Conservation (phyloP, 495 filamentous ascomycete genomes). For the Penicillium lagena region DNA sequence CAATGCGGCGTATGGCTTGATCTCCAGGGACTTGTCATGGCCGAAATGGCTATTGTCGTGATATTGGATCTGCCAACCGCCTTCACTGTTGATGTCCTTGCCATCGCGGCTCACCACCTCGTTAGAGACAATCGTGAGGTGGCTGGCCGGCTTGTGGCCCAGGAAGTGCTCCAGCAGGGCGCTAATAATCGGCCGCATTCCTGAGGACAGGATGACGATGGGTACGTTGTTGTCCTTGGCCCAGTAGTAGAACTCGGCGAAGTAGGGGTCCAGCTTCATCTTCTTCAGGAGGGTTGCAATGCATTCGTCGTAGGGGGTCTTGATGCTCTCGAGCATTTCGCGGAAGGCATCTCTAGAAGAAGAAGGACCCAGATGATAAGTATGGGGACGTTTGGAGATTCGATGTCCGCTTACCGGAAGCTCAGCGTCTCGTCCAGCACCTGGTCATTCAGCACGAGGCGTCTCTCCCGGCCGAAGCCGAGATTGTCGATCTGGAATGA, state of each 20-base stretch:
- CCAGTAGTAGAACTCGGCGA: slow-evolving; percentile 83
- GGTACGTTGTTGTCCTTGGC: slow-evolving; percentile 73
- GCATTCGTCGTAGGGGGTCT: slow-evolving; percentile 72
- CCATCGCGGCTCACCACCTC: slow-evolving; percentile 60
- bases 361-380: background rate
- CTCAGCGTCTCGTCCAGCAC: slow-evolving; percentile 58
- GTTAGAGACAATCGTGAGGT: slow-evolving; percentile 83
- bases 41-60: slow-evolving; percentile 86
- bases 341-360: slow-evolving; percentile 63
- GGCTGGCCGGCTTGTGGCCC: slow-evolving; percentile 56
- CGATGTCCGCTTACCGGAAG: slow-evolving; percentile 54
- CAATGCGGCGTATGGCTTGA: slow-evolving; percentile 74
- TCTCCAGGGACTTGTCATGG: slow-evolving; percentile 87
- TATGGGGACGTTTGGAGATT: background rate
- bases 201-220: slow-evolving; percentile 82
- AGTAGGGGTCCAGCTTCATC: slow-evolving; percentile 81
- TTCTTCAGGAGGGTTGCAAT: slow-evolving; percentile 67
- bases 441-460: slow-evolving; percentile 60
- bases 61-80: slow-evolving; percentile 81
- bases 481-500: slow-evolving; percentile 72
- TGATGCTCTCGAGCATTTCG: slow-evolving; percentile 80
- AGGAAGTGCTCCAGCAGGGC: slow-evolving; percentile 73
- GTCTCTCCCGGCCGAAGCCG: slow-evolving; percentile 65
- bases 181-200: slow-evolving; percentile 88
- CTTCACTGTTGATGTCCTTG: slow-evolving; percentile 67